Conservation (phyloP, 2,329 filamentous ascomycete species). For the Colletotrichum kahawae region DNA sequence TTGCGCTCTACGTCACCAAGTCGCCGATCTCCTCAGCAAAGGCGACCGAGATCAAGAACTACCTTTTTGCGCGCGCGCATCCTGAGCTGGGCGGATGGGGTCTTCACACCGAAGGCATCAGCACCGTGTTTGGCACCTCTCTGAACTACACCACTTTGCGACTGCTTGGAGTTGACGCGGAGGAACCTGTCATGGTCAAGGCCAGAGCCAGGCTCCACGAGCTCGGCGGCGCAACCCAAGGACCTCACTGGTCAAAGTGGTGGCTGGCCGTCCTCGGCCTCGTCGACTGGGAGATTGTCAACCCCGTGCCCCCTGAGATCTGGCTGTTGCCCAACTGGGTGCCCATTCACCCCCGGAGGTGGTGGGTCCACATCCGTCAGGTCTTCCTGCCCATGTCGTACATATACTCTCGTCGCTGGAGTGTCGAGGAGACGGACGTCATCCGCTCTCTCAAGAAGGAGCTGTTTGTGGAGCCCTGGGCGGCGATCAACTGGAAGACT, state of each 20-base stretch:
- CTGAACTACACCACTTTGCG: conserved; percentile 88
- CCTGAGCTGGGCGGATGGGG: conserved; percentile 96
- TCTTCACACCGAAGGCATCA: conserved; percentile 91
- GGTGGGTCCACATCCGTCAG: conserved; percentile 98
- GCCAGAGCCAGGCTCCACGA: conserved; percentile 83
- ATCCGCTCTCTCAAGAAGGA: conserved; percentile 78
- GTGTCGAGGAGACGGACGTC: conserved; percentile 75
- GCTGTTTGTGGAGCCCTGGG: conserved; percentile 80
- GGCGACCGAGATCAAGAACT: conserved; percentile 89
- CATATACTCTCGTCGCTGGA: conserved; percentile 84
- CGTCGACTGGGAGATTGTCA: conserved; percentile 89
- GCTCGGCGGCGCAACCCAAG: conserved; percentile 82
- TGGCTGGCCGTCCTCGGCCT: conserved; percentile 89
- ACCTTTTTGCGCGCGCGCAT: conserved; percentile 84
- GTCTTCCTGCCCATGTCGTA: conserved; percentile 95
- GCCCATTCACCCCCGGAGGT: conserved; percentile 88
- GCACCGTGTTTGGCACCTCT: conserved; percentile 85
- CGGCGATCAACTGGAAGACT: conserved; percentile 75
- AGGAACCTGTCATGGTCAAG: conserved; percentile 85
- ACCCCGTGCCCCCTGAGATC: conserved; percentile 89
- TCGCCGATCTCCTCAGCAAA: conserved; percentile 83
- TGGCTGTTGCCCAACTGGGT: conserved; percentile 94
- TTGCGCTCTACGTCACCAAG: conserved; percentile 87
- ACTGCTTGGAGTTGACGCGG: conserved; percentile 80
- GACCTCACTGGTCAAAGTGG: conserved; percentile 96